A percentile compares a stretch with the other conserved stretches of the same genome.
Evolutionary conservation across 345 rosid species (phyloP).

Genomic region (Citrus hindsii): DNA sequence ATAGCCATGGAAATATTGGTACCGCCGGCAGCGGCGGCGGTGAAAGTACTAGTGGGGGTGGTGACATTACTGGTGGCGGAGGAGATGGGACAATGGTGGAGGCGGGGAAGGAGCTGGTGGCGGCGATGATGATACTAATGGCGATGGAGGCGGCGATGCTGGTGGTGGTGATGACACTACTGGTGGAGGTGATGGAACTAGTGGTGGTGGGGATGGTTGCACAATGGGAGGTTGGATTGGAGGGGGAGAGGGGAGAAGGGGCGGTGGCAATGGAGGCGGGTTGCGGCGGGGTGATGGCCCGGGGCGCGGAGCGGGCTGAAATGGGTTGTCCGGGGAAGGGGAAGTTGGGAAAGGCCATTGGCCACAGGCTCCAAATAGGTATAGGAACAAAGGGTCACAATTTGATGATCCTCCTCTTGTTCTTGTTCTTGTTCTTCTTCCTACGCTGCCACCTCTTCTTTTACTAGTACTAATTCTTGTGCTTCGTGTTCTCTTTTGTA

Average conservation of each 20-base stretch:
- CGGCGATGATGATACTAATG: slow-evolving; percentile 5
- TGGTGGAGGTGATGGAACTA: background rate
- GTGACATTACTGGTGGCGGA: slow-evolving; percentile 14
- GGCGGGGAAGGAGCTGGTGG: slow-evolving; percentile 18
- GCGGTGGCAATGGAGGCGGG: slow-evolving; percentile 9
- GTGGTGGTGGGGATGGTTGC: slow-evolving; percentile 6
- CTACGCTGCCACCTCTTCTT: slow-evolving; percentile 2
- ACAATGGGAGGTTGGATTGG: slow-evolving; percentile 21
- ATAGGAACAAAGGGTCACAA: slow-evolving; percentile 50
- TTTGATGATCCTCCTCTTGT: slow-evolving; percentile 6
- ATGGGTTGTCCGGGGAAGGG: slow-evolving; percentile 52
- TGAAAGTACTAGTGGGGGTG: slow-evolving; percentile 24
- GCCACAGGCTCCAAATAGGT: slow-evolving; percentile 48
- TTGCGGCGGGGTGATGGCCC: slow-evolving; percentile 19
- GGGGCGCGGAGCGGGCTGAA: slow-evolving; percentile 22
- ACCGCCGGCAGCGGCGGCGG: slow-evolving; percentile 23
- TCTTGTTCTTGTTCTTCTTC: slow-evolving; percentile 12
- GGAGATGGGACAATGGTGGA: slow-evolving; percentile 19
- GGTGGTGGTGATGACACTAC: slow-evolving; percentile 3
- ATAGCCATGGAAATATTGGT: slow-evolving; percentile 16
- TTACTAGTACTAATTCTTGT: background rate
- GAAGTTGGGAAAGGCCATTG: slow-evolving; percentile 58
- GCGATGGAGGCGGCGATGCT: background rate
- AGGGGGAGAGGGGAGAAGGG: slow-evolving; percentile 24
- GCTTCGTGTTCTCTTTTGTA: background rate